Conservation (phyloP, 345 rosid species). For the Citrus maxima region DNA sequence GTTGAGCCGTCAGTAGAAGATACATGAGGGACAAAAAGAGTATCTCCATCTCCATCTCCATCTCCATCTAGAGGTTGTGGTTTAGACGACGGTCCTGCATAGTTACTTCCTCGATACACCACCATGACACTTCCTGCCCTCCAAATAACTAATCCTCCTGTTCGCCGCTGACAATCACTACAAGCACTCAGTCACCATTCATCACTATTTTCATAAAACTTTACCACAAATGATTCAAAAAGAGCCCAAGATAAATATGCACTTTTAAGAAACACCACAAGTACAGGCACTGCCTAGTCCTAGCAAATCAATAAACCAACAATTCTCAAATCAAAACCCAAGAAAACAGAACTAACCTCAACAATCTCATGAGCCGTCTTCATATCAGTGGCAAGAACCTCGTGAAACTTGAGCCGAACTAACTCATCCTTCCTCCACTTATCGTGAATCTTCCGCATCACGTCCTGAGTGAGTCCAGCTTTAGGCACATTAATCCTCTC, state of each 20-base stretch:
- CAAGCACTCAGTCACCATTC: constrained; percentile 28
- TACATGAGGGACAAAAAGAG: constrained; percentile 70
- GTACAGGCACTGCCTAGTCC: background rate
- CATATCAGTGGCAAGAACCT: constrained; percentile 86
- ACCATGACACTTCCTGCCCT: constrained; percentile 98
- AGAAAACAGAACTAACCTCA: constrained; percentile 55
- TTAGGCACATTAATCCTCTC: constrained; percentile 84
- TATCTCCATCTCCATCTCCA: constrained; percentile 48
- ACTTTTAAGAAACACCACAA: background rate
- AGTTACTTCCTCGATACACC: constrained; percentile 78
- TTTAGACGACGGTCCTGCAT: constrained; percentile 61
- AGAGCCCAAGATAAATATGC: no score
- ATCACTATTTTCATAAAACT: background rate
- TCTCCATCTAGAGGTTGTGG: constrained; percentile 34
- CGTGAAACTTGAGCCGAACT: constrained; percentile 93
- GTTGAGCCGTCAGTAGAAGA: constrained; percentile 42
- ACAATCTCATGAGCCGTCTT: constrained; percentile 92
- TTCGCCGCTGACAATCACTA: constrained; percentile 79
- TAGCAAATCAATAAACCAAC: background rate
- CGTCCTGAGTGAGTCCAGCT: constrained; percentile 82
- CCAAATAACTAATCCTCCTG: constrained; percentile 95
- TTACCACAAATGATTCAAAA: background rate
- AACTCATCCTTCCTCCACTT: constrained; percentile 94
- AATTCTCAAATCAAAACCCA: background rate
- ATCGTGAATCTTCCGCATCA: constrained; percentile 86